phyloP scores from a whole-genome alignment of 2,329 filamentous ascomycete species.

The Alternaria solani region DNA sequence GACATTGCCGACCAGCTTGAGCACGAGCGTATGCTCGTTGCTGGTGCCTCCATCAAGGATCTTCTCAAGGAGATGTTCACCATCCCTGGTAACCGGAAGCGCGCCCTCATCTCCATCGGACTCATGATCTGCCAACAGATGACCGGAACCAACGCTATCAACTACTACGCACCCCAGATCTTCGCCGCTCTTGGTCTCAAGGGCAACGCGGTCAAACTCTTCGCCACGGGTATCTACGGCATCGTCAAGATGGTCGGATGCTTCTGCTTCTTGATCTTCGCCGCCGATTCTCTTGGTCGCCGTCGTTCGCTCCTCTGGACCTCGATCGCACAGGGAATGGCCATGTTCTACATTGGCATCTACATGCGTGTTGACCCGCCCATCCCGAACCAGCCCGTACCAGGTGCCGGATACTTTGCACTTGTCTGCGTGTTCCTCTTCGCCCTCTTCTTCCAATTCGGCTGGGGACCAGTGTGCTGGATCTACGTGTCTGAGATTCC shows the following conservation, averaged over 20 bases:
- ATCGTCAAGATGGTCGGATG: constrained; percentile 74
- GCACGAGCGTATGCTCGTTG: constrained; percentile 66
- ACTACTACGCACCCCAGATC: constrained; percentile 75
- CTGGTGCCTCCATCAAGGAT: constrained; percentile 56
- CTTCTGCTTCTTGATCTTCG: constrained; percentile 70
- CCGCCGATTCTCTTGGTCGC: constrained; percentile 74
- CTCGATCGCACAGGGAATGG: constrained; percentile 66
- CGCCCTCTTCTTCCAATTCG: constrained; percentile 68
- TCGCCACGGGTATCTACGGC: constrained; percentile 78
- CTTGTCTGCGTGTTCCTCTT: constrained; percentile 77
- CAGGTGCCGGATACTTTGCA: constrained; percentile 73
- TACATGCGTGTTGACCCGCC: constrained; percentile 72
- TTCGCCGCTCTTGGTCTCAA: constrained; percentile 71
- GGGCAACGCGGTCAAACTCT: constrained; percentile 66
- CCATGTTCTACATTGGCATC: constrained; percentile 76
- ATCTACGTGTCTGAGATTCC: constrained; percentile 77
- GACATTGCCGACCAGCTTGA: constrained; percentile 52
- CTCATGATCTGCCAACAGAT: constrained; percentile 75
- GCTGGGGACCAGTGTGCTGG: constrained; percentile 76
- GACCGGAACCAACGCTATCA: constrained; percentile 63
- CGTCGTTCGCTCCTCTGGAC: constrained; percentile 70
- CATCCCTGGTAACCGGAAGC: constrained; percentile 63
- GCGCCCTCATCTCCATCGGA: constrained; percentile 70
- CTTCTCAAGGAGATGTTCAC: constrained; percentile 56
- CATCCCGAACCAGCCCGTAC: constrained; percentile 61